phyloP scores from a whole-genome alignment of 192 early-diverging fungal genomes.

The Podila clonocystis region DNA sequence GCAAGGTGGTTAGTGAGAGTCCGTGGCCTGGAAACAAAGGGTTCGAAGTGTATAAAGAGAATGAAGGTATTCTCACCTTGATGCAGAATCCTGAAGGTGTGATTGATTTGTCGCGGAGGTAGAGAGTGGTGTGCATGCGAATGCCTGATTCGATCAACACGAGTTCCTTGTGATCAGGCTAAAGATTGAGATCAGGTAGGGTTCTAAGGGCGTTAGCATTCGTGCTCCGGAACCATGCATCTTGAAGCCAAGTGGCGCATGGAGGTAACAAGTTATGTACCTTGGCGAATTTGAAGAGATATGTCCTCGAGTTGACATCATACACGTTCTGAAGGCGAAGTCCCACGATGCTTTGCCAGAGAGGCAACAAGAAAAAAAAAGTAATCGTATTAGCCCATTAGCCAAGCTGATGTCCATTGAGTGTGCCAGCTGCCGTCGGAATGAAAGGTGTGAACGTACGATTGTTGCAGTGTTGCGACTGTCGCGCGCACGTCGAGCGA shows the following conservation, averaged over 20 bases:
- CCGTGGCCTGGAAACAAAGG: neutral
- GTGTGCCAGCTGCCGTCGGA: neutral
- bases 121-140: constrained; percentile 92
- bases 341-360: constrained; percentile 70
- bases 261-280: constrained; percentile 20
- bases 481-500: constrained; percentile 89
- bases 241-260: neutral
- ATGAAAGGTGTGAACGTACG: constrained; percentile 46
- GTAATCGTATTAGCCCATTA: neutral
- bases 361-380: neutral
- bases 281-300: constrained; percentile 92
- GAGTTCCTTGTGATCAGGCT: constrained; percentile 88
- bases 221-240: neutral
- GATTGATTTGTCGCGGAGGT: constrained; percentile 84
- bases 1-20: neutral
- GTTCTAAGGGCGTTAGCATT: neutral
- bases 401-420: neutral
- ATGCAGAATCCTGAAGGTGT: constrained; percentile 89
- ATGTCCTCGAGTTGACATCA: constrained; percentile 90
- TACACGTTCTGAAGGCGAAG: constrained; percentile 96
- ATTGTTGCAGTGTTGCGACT: constrained; percentile 75
- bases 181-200: neutral
- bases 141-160: constrained; percentile 94
- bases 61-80: constrained; percentile 62
- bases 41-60: neutral